phyloP scores from a whole-genome alignment of 192 early-diverging fungal species.

The Coemansia sp. region DNA sequence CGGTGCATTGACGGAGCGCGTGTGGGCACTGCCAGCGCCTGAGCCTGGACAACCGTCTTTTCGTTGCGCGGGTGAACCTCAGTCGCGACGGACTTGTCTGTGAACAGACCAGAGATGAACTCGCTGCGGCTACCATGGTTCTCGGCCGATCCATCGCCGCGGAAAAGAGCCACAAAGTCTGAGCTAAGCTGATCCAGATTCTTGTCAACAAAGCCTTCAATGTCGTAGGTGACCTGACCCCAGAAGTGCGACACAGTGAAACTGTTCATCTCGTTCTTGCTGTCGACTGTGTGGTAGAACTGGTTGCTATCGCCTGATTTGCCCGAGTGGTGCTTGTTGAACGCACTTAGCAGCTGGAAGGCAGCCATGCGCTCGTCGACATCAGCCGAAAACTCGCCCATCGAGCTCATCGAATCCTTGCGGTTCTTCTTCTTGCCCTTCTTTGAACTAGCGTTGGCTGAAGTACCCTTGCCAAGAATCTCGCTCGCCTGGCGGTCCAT shows the following conservation, averaged over 20 bases:
- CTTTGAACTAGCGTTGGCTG: background rate
- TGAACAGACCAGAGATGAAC: slow-evolving; percentile 78
- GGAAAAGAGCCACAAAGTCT: slow-evolving; percentile 86
- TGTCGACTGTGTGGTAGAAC: slow-evolving; percentile 35
- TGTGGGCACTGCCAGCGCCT: slow-evolving; percentile 72
- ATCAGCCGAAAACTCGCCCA: slow-evolving; percentile 30
- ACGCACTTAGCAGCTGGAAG: slow-evolving; percentile 44
- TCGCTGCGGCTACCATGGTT: slow-evolving; percentile 65
- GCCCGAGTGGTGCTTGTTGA: slow-evolving; percentile 37
- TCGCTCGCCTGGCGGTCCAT: slow-evolving; percentile 61
- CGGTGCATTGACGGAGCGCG: slow-evolving; percentile 61
- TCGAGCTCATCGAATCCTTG: slow-evolving; percentile 29
- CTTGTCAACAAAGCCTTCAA: slow-evolving; percentile 79
- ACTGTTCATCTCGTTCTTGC: slow-evolving; percentile 52
- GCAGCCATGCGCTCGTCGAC: slow-evolving; percentile 36
- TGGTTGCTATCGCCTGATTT: slow-evolving; percentile 33
- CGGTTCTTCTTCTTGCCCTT: slow-evolving; percentile 27
- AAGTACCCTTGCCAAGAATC: slow-evolving; percentile 24
- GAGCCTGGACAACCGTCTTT: slow-evolving; percentile 70
- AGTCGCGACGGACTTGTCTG: slow-evolving; percentile 64
- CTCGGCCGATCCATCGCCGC: slow-evolving; percentile 67
- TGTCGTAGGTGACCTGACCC: slow-evolving; percentile 75
- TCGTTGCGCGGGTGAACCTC: slow-evolving; percentile 74
- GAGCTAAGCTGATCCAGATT: slow-evolving; percentile 71
- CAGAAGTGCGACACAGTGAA: slow-evolving; percentile 84